Evolutionary conservation across 2,329 filamentous ascomycete genomes (phyloP), one percentile per base, ranked within the genome.

Genomic region (Immersiporthe knoxdaviesiana): DNA sequence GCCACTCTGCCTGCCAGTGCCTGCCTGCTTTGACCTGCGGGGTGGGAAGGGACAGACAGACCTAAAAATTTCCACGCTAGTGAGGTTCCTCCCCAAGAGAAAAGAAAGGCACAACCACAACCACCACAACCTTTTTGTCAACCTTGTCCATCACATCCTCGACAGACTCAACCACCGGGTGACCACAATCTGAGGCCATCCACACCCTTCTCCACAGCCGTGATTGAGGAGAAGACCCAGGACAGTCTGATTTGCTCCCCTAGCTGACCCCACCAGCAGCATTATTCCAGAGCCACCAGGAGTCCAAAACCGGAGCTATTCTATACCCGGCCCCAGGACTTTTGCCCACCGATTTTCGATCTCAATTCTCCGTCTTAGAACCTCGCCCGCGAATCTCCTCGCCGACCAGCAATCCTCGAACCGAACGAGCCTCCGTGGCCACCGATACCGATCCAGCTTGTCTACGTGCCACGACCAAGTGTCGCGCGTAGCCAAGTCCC

Each of bases 401-500:
- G 12, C 16, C 60, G 58, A 60, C 58, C n/a, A n/a, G 12, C 21
- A 39, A 3, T 18, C 12, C 41, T 24, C 32, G 44, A 67, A 10
- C 4, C 56, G 30, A 61, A 62, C 65, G 41, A 61, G 44, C 32
- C 58, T 39, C 18, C 65, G 41, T n/a, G 58, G 30, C 58, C 44
- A 35, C 37, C 56, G 37, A 21, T 11, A 67, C 37, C 65, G n/a
- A 37, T 63, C 65, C 61, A 44, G 47, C 52, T 56, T 41, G 65
- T 70, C 66, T 70, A 70, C 70, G 70, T 68, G 70, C 70, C 63
- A 52, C 74, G 68, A 72, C 68, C 24, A 62, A 24, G 81, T 78
- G 81, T 62, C 81, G 84, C 84, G 83, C 83, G 79, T 81, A 75
- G 78, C 79, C 78, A 75, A 76, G 77, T 50, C 79, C 80, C 41